phyloP scores from a whole-genome alignment of 1,284 basidiomycete species.

The Ustilago crameri region DNA sequence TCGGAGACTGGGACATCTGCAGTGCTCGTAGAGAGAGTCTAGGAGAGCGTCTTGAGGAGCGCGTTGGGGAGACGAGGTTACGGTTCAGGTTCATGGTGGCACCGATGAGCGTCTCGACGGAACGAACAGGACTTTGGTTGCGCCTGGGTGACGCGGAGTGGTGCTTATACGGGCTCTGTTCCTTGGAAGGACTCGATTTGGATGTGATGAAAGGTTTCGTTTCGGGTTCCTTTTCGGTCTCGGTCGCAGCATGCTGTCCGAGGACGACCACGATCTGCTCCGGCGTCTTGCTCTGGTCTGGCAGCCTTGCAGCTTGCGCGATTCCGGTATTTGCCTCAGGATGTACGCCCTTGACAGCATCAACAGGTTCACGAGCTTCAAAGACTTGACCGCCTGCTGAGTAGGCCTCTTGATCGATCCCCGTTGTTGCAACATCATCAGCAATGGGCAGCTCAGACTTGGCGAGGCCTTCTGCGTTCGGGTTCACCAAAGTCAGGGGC shows the following conservation, averaged over 20 bases:
- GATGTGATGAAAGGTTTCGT: slow-evolving; percentile 12
- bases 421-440: too few relatives aligned
- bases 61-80: slow-evolving; percentile 25
- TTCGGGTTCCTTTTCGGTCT: background rate
- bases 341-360: too few relatives aligned
- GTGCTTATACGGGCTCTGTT: slow-evolving; percentile 28
- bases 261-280: too few relatives aligned
- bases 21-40: slow-evolving; percentile 32
- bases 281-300: too few relatives aligned
- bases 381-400: too few relatives aligned
- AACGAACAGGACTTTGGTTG: slow-evolving; percentile 30
- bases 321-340: too few relatives aligned
- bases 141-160: slow-evolving; percentile 9
- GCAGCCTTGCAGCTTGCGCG: too few relatives aligned
- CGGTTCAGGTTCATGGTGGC: slow-evolving; percentile 30
- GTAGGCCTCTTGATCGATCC: too few relatives aligned
- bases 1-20: slow-evolving; percentile 32
- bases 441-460: too few relatives aligned
- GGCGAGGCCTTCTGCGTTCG: too few relatives aligned
- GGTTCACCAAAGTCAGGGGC: too few relatives aligned
- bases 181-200: slow-evolving; percentile 3
- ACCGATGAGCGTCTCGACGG: slow-evolving; percentile 39
- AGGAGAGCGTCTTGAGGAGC: slow-evolving; percentile 34
- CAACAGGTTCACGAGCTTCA: too few relatives aligned
- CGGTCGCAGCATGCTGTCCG: background rate